Evolutionary conservation across 371 early-diverging fungal genomes (phyloP).

Genomic region (Mucor circinelloides): DNA sequence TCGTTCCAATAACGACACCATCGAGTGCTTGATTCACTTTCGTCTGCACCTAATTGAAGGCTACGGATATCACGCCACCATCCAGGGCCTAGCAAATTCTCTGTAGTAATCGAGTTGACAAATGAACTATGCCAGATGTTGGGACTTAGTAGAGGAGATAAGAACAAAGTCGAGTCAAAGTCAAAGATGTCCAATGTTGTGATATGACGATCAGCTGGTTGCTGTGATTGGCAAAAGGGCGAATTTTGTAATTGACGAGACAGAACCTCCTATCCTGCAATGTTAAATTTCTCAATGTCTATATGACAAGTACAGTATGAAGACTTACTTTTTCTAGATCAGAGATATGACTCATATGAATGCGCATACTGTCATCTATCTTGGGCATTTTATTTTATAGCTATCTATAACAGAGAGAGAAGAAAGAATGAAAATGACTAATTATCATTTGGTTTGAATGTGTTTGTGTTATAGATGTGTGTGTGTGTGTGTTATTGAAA

Average conservation of each 20-base stretch:
- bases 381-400: neutral
- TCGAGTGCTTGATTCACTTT: conserved; percentile 20
- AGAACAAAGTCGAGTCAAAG: conserved; percentile 89
- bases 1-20: conserved; percentile 52
- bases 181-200: conserved; percentile 65
- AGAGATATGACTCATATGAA: neutral
- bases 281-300: neutral
- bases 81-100: conserved; percentile 60
- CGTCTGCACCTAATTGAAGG: conserved; percentile 27
- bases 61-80: conserved; percentile 75
- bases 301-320: neutral
- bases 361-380: neutral
- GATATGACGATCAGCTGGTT: neutral
- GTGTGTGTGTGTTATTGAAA: neutral
- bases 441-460: neutral
- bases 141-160: conserved; percentile 80
- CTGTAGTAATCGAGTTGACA: conserved; percentile 52
- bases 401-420: neutral
- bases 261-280: conserved; percentile 1
- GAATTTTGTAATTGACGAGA: conserved; percentile 7
- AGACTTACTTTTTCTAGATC: neutral
- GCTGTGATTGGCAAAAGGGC: neutral
- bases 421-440: neutral
- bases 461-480: neutral
- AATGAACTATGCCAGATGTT: conserved; percentile 71